Conservation (phyloP, 2,329 filamentous ascomycete genomes). For the Rasamsonia emersonii region DNA sequence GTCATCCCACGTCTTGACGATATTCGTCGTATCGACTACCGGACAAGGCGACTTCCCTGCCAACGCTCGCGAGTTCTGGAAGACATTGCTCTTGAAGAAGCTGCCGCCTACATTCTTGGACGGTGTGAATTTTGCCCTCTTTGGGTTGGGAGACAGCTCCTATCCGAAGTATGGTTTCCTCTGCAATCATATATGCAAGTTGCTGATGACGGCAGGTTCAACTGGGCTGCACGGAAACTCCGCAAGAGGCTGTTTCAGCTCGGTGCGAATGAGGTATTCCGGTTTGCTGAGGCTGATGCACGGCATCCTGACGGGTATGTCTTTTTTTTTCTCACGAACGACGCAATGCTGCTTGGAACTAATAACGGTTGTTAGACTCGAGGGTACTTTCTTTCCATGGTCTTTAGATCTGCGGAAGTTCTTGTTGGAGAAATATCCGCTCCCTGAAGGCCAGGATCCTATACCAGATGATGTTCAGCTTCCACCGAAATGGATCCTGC, state of each 20-base stretch:
- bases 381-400: slow-evolving; percentile 77
- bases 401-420: slow-evolving; percentile 56
- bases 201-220: slow-evolving; percentile 54
- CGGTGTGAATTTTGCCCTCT: slow-evolving; percentile 67
- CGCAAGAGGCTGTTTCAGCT: slow-evolving; percentile 76
- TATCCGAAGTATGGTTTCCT: slow-evolving; percentile 66
- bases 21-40: slow-evolving; percentile 84
- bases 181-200: not conserved
- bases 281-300: slow-evolving; percentile 81
- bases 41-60: slow-evolving; percentile 88
- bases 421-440: slow-evolving; percentile 59
- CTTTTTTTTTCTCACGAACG: slow-evolving; percentile 1
- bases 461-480: slow-evolving; percentile 68
- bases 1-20: slow-evolving; percentile 28
- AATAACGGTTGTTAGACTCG: slow-evolving; percentile 48
- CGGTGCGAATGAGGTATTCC: slow-evolving; percentile 67
- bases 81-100: slow-evolving; percentile 67
- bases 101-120: slow-evolving; percentile 62
- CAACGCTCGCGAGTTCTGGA: slow-evolving; percentile 80
- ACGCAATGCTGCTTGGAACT: not conserved
- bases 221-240: slow-evolving; percentile 85
- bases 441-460: slow-evolving; percentile 57
- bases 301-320: slow-evolving; percentile 82
- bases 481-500: slow-evolving; percentile 62
- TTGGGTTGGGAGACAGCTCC: slow-evolving; percentile 89